Base-by-base conservation (phyloP, 495 filamentous ascomycete genomes). In the Penicillium riverlandense region DNA sequence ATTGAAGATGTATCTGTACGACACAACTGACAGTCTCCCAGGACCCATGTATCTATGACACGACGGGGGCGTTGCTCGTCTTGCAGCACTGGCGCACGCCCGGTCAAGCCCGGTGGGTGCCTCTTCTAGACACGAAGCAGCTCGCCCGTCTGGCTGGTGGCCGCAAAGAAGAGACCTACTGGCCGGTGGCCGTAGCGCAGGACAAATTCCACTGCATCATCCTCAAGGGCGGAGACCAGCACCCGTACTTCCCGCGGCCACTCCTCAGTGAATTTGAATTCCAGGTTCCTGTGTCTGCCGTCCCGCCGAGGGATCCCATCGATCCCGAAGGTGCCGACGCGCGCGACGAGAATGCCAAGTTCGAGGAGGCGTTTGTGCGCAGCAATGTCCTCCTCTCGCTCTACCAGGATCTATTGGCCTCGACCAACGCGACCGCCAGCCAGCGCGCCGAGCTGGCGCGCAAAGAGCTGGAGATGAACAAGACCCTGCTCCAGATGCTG, bases 161-260 rank as follows among this genome's bases (percentile, higher is more conserved):
- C 31, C 79, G 79, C 37, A 96, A 94, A 58, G 80, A 85, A 49
- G 92, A 98, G 62, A 78, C 74, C 0, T 98, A 98, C 65, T 98
- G 89, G 81, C 94, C 92, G 0, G 88, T 98, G 29, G 92, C 91
- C 8, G 90, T 96, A 2, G 89, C 90, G 11, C 80, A 90, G 50
- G 76, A 83, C 50, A 94, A 86, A 56, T 98, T 98, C 64, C 90
- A 97, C 69, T 97, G 94, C 66, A 96, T 97, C 64, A 97, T 98
- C 52, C 83, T 98, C 52, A 97, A 98, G 66, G 92, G 92, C 43
- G 85, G 83, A 10, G 94, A 98, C 55, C 76, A 84, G 57, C 80
- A 96, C 59, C 92, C 92, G 4, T 96, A 95, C 71, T 97, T 96
- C 69, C 92, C 92, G 1, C 83, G 88, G 6, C 90, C 92, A 0